phyloP scores from a whole-genome alignment of 2,329 filamentous ascomycete species.

The Colletotrichum sp. region DNA sequence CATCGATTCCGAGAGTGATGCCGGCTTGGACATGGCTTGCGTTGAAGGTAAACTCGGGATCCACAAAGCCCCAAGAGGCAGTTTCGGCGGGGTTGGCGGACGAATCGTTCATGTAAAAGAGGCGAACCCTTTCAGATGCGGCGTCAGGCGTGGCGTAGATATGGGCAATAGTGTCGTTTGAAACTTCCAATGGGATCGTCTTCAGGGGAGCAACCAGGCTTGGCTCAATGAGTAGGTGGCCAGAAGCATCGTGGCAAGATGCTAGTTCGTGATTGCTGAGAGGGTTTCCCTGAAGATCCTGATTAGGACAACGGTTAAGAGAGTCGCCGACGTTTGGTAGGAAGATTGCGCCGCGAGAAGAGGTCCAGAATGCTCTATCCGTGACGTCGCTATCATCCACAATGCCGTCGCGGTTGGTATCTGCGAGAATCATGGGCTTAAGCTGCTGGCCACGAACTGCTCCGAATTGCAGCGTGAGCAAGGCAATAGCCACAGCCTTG shows the following conservation, averaged over 20 bases:
- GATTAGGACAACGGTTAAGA: constrained; percentile 30
- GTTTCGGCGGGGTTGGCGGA: neutral
- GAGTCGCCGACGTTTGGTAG: constrained; percentile 41
- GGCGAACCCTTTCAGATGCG: constrained; percentile 26
- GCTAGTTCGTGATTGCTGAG: constrained; percentile 29
- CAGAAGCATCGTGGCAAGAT: constrained; percentile 39
- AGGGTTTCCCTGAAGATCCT: constrained; percentile 7
- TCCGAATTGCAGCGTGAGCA: neutral
- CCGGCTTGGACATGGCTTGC: constrained; percentile 30
- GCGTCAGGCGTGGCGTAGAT: neutral
- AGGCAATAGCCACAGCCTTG: neutral
- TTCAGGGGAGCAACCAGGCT: constrained; percentile 34
- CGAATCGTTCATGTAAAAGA: constrained; percentile 28
- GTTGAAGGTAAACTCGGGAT: constrained; percentile 31
- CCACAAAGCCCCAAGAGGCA: constrained; percentile 29
- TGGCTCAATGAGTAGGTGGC: constrained; percentile 32
- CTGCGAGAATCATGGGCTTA: constrained; percentile 30
- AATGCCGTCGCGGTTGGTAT: constrained; percentile 40
- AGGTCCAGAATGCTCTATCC: constrained; percentile 29
- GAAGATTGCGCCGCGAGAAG: constrained; percentile 33
- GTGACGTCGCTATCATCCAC: constrained; percentile 30
- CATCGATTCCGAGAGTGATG: constrained; percentile 40
- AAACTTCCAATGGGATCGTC: constrained; percentile 30
- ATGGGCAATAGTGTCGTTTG: constrained; percentile 19
- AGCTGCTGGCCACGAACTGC: neutral